Percentiles rank a stretch among this genome's conserved stretches.
Conservation (phyloP, 2,329 filamentous ascomycete genomes). For the Diaporthe vaccinii region DNA sequence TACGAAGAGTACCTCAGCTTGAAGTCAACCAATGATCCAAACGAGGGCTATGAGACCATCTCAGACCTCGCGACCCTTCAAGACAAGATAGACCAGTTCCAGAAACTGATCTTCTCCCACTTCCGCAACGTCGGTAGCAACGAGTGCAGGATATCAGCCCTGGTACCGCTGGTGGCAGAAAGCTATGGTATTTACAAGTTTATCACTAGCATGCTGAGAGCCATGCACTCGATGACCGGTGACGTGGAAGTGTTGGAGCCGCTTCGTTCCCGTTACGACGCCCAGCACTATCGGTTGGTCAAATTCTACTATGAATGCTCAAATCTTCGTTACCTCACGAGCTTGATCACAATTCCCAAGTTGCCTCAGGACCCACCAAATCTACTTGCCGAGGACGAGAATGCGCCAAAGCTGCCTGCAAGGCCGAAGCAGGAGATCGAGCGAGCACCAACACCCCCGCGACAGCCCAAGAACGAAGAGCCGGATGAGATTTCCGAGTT, state of each 20-base stretch:
- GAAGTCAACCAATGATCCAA: conserved; percentile 98
- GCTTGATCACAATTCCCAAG: conserved; percentile 95
- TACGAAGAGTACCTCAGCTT: conserved; percentile 99
- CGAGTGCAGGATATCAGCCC: conserved; percentile 93
- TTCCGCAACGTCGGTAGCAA: conserved; percentile 94
- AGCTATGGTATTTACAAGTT: conserved; percentile 99
- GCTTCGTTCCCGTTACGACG: conserved; percentile 89
- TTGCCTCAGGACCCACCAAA: conserved; percentile 95
- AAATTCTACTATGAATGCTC: conserved; percentile 99
- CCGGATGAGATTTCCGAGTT: conserved; percentile 97
- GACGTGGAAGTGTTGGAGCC: conserved; percentile 94
- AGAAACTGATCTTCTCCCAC: conserved; percentile 98
- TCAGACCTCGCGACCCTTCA: conserved; percentile 96
- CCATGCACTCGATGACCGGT: conserved; percentile 96
- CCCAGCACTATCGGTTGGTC: conserved; percentile 95
- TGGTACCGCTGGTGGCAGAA: conserved; percentile 95
- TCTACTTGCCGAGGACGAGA: conserved; percentile 86
- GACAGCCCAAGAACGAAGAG: conserved; percentile 78
- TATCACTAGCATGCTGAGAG: conserved; percentile 98
- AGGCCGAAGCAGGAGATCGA: conserved; percentile 83
- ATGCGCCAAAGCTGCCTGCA: conserved; percentile 84
- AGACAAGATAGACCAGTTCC: conserved; percentile 98
- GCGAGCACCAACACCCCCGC: conserved; percentile 77
- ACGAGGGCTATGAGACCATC: conserved; percentile 97
- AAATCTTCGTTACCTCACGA: conserved; percentile 95